Evolutionary conservation across 2,329 filamentous ascomycete genomes (phyloP), one percentile per base, ranked within the genome.

Genomic region (Aspergillus brasiliensis): DNA sequence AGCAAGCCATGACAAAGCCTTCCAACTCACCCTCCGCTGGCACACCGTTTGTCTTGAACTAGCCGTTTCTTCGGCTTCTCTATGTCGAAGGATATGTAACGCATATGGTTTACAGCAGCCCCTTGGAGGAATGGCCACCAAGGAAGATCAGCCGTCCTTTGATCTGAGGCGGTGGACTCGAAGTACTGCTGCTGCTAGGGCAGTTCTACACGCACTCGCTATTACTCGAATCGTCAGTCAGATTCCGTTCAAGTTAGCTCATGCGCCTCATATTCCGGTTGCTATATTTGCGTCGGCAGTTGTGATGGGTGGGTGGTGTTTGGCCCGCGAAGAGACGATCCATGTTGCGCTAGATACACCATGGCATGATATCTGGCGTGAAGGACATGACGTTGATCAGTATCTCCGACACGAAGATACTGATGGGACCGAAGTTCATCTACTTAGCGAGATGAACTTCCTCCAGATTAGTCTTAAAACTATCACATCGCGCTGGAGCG

Each of bases 41-140:
- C 63, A 68, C 31, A 62, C 55, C 11, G 46, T 67, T 4, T 67
- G 60, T 23, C 59, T 68, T 19, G 66, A 68, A 27, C 28, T 62
- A 1, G 56, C 52, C 1, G 57, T 47, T 2, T 51, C 60, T n/a
- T 65, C 65, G 3, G 58, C 59, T 2, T 47, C 47, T 10, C 54
- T 67, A 1, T 66, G 62, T 27, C 55, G 52, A 23, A 55, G 44
- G 15, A 10, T 67, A 2, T 65, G 63, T n/a, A 42, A 31, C 8
- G 38, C 19, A 4, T 61, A 59, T 25, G 17, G 25, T 58, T 15
- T 58, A n/a, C 56, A 21, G 5, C 28, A 17, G 5, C 34, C 46
- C 1, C 51, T 47, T 5, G 40, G 51, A 4, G 42, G 57, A 23
- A 42, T 27, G 21, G 23, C 42, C 5, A 25, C 28, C 11, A 23